phyloP scores from a whole-genome alignment of 306 rosid species.

The Spatholobus suberectus region DNA sequence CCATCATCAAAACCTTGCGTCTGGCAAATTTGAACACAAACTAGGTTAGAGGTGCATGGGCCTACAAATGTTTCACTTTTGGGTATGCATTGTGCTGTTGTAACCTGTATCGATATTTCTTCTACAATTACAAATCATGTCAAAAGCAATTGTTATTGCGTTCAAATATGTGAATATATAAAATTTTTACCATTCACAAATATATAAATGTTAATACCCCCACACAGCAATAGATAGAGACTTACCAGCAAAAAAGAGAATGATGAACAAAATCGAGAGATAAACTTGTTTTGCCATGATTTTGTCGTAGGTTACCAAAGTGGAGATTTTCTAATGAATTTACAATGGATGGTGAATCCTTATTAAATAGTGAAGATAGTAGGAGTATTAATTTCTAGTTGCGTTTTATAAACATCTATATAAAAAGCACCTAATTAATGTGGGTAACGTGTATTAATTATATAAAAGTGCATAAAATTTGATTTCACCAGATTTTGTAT shows the following conservation, averaged over 20 bases:
- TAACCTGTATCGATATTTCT: background rate
- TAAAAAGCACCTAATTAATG: no score
- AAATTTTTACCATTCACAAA: no score
- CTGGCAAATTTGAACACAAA: background rate
- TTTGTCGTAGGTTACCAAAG: no score
- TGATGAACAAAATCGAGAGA: background rate
- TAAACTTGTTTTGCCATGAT: background rate
- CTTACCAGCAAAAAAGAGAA: background rate
- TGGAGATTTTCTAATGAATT: no score
- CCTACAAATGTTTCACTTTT: background rate
- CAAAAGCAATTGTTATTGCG: background rate
- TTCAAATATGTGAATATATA: no score
- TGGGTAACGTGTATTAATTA: no score
- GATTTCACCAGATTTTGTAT: no score
- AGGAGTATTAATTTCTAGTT: no score
- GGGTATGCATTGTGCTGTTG: background rate
- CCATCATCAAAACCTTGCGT: background rate
- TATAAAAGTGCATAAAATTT: no score
- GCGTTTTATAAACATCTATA: no score
- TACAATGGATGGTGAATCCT: no score
- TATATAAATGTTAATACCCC: background rate
- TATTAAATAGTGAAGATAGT: no score
- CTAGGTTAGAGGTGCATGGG: background rate
- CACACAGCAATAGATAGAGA: background rate
- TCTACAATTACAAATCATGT: background rate